A percentile compares a stretch with the other conserved stretches of the same genome.
Evolutionary conservation across 2,329 filamentous ascomycete genomes (phyloP).

Genomic region (Davidsoniella eucalypti): DNA sequence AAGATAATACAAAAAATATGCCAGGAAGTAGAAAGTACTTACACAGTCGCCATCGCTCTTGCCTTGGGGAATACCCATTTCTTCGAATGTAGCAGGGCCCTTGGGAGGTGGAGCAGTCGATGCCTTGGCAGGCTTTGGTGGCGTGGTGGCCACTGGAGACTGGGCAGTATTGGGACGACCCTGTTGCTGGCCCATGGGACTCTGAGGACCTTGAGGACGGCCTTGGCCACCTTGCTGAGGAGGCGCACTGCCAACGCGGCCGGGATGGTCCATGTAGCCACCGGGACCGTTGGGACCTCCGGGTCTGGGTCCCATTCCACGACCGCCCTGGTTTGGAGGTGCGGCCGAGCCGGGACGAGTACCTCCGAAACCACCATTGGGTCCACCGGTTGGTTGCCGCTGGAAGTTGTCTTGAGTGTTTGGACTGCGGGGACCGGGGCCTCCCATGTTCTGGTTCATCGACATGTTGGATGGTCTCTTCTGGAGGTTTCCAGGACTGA

Average conservation of each 20-base stretch:
- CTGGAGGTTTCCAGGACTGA: slow-evolving; percentile 20
- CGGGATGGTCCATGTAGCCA: slow-evolving; percentile 8
- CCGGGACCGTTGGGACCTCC: slow-evolving; percentile 16
- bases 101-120: slow-evolving; percentile 38
- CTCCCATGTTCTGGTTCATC: slow-evolving; percentile 12
- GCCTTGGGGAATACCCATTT: slow-evolving; percentile 82
- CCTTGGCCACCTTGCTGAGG: slow-evolving; percentile 17
- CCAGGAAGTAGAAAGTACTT: slow-evolving; percentile 24
- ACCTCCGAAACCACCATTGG: slow-evolving; percentile 21
- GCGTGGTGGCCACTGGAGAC: slow-evolving; percentile 20
- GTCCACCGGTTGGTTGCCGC: not conserved
- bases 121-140: slow-evolving; percentile 22
- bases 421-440: slow-evolving; percentile 15
- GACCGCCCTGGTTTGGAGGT: slow-evolving; percentile 17
- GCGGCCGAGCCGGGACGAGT: slow-evolving; percentile 18
- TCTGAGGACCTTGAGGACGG: slow-evolving; percentile 2
- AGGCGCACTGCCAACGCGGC: slow-evolving; percentile 24
- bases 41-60: slow-evolving; percentile 88
- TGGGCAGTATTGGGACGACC: slow-evolving; percentile 15
- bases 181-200: slow-evolving; percentile 16
- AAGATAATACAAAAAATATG: not conserved
- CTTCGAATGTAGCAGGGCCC: slow-evolving; percentile 90
- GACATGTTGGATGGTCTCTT: slow-evolving; percentile 16
- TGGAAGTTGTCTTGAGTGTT: slow-evolving; percentile 14
- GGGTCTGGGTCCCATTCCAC: slow-evolving; percentile 15